Conservation (phyloP, 2,329 filamentous ascomycete genomes). For the Allantophomopsis lycopodina region DNA sequence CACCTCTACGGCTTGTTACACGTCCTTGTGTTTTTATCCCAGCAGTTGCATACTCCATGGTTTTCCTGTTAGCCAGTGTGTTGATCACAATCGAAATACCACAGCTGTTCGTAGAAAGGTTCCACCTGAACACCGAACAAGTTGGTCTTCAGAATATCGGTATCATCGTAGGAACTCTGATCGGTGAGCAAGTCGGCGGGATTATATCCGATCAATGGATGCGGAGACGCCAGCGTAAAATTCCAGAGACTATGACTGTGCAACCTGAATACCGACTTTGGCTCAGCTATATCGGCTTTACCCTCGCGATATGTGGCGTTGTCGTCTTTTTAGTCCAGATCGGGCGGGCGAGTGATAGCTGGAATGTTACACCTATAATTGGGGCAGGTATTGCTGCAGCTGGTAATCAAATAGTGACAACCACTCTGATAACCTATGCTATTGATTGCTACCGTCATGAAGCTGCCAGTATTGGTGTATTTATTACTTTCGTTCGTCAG, state of each 20-base stretch:
- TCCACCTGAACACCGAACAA: constrained; percentile 41
- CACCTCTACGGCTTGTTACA: constrained; percentile 27
- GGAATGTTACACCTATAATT: constrained; percentile 42
- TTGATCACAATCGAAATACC: constrained; percentile 43
- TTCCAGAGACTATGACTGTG: constrained; percentile 14
- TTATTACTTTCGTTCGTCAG: constrained; percentile 41
- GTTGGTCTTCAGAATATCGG: constrained; percentile 42
- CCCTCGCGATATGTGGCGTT: constrained; percentile 33
- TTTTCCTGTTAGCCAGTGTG: constrained; percentile 39
- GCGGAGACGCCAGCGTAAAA: constrained; percentile 22
- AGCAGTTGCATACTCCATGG: constrained; percentile 37
- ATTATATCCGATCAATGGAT: constrained; percentile 39
- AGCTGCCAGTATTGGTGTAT: constrained; percentile 41
- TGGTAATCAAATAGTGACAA: constrained; percentile 48
- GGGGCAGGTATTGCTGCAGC: constrained; percentile 33
- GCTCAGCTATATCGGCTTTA: constrained; percentile 38
- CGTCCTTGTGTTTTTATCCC: constrained; percentile 34
- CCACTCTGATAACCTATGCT: constrained; percentile 42
- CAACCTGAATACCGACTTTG: constrained; percentile 40
- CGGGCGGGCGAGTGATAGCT: constrained; percentile 12
- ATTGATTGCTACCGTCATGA: constrained; percentile 41
- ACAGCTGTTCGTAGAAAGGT: constrained; percentile 38
- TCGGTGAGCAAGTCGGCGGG: constrained; percentile 45
- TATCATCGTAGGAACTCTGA: constrained; percentile 39
- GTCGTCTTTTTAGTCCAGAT: constrained; percentile 35